Evolutionary conservation across 768 basidiomycete species (phyloP).

Genomic region (Mycena maculata): DNA sequence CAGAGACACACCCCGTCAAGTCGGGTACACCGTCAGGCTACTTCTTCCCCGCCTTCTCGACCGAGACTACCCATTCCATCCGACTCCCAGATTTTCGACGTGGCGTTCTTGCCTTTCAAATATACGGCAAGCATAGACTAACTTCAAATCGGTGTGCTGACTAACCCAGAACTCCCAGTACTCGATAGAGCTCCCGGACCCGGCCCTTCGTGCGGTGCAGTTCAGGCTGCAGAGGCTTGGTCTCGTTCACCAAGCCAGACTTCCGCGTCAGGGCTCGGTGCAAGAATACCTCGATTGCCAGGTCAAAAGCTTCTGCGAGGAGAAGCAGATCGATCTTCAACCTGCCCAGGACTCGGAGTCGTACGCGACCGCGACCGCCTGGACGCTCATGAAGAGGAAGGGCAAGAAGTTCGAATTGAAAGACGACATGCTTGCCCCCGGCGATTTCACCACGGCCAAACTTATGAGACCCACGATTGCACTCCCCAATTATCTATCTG

Average conservation of each 20-base stretch:
- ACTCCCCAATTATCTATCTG: conserved; percentile 12
- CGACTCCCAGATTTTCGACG: conserved; percentile 18
- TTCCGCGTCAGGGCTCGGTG: conserved; percentile 14
- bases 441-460: not conserved
- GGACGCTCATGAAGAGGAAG: conserved; percentile 17
- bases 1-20: conserved; percentile 8
- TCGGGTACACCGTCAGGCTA: conserved; percentile 11
- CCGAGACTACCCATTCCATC: conserved; percentile 1
- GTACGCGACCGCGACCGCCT: not conserved
- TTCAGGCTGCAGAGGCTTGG: conserved; percentile 2
- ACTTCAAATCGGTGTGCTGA: not conserved
- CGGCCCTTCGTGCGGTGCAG: not conserved
- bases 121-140: not conserved
- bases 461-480: not conserved
- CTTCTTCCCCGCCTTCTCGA: not conserved
- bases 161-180: not conserved
- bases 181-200: not conserved
- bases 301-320: conserved; percentile 22
- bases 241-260: conserved; percentile 18
- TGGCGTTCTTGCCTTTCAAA: conserved; percentile 23
- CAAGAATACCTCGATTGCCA: conserved; percentile 4
- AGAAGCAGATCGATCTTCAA: not conserved
- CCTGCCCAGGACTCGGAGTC: not conserved
- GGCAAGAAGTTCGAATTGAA: not conserved
- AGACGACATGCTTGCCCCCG: not conserved